Evolutionary conservation across 805 yeast species (phyloP), one percentile per base, ranked within the genome.

Genomic region (Blastobotrys mokoenaii): DNA sequence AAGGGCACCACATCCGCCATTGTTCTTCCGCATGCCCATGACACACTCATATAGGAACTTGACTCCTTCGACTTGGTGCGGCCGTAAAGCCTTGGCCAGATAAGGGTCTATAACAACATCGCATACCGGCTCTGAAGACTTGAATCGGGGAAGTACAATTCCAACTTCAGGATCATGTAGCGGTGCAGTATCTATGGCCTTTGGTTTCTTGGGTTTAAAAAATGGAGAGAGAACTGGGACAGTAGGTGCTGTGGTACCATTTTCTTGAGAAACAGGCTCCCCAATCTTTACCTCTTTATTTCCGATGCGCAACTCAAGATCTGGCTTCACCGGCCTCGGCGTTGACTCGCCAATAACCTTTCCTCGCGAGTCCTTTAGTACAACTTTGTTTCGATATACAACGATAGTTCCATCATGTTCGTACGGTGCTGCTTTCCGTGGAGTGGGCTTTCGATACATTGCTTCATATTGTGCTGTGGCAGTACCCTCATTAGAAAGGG

Each of bases 381-480:
- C 29, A 1, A 59, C 60, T 2, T 32, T 15, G 1, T 48, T 27
- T 17, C 11, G 15, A 6, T 5, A 46, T 29, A 50, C 49, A n/a
- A 64, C 54, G 10, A 82, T 65, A 29, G 66, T 63, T 0, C 96
- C 97, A 65, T 93, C 97, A 2, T 95, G 95, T 45, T 86, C 94
- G 97, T 97, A 93, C 0, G 88, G 80, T 60, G 89, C 88, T 61
- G 87, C 79, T 69, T 89, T 86, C 64, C 84, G 86, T 27, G 67
- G 70, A 0, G 90, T 70, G 35, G 71, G 71, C 61, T 87, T 87
- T 31, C 98, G 68, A 73, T 51, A 14, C 32, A 38, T 4, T 12
- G 17, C 40, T 9, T 38, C 30, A 16, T 22, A 38, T 25, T 22
- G 17, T 11, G 5, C 17, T 6, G 17, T n/a, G 31, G 18, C 17